Evolutionary conservation across 768 basidiomycete species (phyloP).

Genomic region (Pleurotus sapidus): DNA sequence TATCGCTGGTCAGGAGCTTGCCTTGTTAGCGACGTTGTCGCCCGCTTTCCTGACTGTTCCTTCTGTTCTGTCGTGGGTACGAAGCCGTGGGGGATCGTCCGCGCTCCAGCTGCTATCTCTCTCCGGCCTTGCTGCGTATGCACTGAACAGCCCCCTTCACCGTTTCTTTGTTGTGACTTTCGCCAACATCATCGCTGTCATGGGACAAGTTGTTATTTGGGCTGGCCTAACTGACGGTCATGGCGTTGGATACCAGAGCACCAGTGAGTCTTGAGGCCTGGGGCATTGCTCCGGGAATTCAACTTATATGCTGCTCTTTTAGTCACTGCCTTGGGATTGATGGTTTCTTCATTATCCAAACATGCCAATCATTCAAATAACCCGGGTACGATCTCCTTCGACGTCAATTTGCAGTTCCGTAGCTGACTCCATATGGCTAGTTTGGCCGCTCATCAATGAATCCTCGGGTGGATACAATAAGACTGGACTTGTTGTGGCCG

Average conservation of each 20-base stretch:
- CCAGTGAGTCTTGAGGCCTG: conserved; percentile 32
- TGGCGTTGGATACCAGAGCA: conserved; percentile 43
- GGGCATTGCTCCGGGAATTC: background rate
- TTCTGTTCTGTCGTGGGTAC: conserved; percentile 40
- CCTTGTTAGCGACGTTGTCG: conserved; percentile 68
- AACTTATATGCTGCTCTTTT: conserved; percentile 4
- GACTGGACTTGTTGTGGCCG: conserved; percentile 55
- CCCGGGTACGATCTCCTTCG: conserved; percentile 44
- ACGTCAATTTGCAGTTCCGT: too few relatives aligned
- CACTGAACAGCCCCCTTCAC: conserved; percentile 44
- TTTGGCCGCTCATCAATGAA: conserved; percentile 77
- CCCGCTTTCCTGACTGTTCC: conserved; percentile 56
- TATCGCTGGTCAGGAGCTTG: conserved; percentile 77
- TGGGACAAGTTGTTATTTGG: conserved; percentile 56
- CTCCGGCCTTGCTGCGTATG: conserved; percentile 51
- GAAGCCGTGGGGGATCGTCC: conserved; percentile 46
- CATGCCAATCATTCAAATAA: conserved; percentile 80
- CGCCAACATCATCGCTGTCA: conserved; percentile 47
- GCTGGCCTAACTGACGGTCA: conserved; percentile 23
- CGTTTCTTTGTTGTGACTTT: conserved; percentile 55
- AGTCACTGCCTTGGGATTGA: conserved; percentile 68
- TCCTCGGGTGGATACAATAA: conserved; percentile 70
- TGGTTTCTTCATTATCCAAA: conserved; percentile 68
- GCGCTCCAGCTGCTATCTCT: conserved; percentile 48
- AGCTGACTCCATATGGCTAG: conserved; percentile 26